Percentiles rank a stretch among this genome's conserved stretches.
Conservation (phyloP, 2,329 filamentous ascomycete species). For the Fusarium pseudograminearum region DNA sequence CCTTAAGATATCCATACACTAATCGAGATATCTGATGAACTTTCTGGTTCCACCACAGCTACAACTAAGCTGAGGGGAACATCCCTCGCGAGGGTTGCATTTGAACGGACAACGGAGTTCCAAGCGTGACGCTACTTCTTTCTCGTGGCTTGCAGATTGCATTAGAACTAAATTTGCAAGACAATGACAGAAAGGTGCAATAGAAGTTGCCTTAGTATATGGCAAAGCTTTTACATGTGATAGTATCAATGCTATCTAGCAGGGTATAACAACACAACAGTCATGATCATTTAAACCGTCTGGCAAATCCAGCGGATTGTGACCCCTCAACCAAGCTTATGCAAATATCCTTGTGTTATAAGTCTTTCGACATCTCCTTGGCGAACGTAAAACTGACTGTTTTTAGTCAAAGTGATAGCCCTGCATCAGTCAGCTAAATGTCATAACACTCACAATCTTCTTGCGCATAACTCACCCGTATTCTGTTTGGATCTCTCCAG, state of each 20-base stretch:
- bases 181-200: background rate
- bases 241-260: constrained; percentile 10
- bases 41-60: constrained; percentile 18
- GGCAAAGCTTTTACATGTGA: constrained; percentile 13
- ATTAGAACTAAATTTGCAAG: background rate
- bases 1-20: background rate
- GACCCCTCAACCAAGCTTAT: constrained; percentile 79
- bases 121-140: background rate
- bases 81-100: background rate
- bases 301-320: background rate
- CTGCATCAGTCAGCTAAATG: constrained; percentile 59
- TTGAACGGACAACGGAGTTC: background rate
- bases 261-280: constrained; percentile 36
- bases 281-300: constrained; percentile 6
- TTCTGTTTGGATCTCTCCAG: constrained; percentile 98
- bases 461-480: constrained; percentile 77
- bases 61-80: constrained; percentile 9
- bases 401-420: constrained; percentile 95
- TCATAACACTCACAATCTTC: background rate
- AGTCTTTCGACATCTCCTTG: constrained; percentile 95
- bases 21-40: constrained; percentile 1
- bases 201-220: background rate
- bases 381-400: constrained; percentile 97
- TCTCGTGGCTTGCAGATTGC: constrained; percentile 20
- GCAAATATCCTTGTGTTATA: constrained; percentile 94